Base-by-base conservation (phyloP, 1,284 basidiomycete species). In the Tilletia walkeri region DNA sequence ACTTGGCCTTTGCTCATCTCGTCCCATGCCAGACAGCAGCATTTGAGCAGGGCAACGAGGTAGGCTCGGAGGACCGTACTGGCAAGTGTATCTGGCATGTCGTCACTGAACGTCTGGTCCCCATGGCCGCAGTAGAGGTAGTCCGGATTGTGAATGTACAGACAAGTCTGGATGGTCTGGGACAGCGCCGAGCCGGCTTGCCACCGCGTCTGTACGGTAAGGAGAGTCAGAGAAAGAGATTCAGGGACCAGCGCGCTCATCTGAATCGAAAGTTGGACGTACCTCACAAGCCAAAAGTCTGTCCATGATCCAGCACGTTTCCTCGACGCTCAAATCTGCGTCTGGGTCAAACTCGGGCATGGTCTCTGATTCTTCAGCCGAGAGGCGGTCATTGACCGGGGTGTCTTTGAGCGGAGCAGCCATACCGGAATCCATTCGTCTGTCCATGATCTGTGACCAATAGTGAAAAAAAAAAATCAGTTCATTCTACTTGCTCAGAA, bases 251-350 rank as follows among this genome's bases (percentile, higher is more conserved):
- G 69, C 41, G 69, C 66, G 68, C 67, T 72, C 69, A 34, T 65
- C 7, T 39, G 63, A 41, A 24, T 20, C 38, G 36, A 7, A 63
- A 24, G 2, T 34, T 47, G 56, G 18, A 67, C 84, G 66, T 81
- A 94, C 93, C 88, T 97, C 94, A 76, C 89, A 90, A 39, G 91
- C 87, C 70, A 92, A 86, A 49, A 90, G 86, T 73, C 89, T 86
- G 81, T 96, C 94, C 75, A 96, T 86, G 47, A 95, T 89, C 90
- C 92, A 94, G 78, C 92, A 91, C 12, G 95, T 81, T 81, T 96
- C 92, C 71, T 90, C 86, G 0, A 91, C 89, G 0, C 90, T 84
- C 47, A 95, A 85, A 0, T 87, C 87, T 0, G 86, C 81, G 41
- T 88, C 82, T 0, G 92, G 89, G 76, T 94, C 86, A 78, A 95